phyloP scores from a whole-genome alignment of 805 yeast species.

The Saccharomycopsis microspora region DNA sequence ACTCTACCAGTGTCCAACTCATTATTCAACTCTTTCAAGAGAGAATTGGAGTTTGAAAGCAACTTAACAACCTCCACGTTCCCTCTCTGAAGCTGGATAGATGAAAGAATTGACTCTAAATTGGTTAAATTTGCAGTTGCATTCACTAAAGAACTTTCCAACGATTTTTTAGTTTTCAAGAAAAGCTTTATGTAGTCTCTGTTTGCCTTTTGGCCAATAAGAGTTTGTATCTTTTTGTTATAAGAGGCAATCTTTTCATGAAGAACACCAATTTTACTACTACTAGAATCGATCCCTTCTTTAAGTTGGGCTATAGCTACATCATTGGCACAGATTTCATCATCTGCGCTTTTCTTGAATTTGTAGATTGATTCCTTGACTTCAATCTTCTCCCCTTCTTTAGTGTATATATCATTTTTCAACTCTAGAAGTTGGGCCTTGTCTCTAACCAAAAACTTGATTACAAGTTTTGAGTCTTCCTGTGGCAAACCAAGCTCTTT shows the following conservation, averaged over 20 bases:
- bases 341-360: not conserved
- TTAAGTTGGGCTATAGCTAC: constrained; percentile 10
- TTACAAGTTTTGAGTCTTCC: not conserved
- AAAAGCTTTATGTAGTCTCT: constrained; percentile 11
- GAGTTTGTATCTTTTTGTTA: constrained; percentile 1
- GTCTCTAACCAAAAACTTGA: constrained; percentile 6
- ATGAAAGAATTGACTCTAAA: constrained; percentile 7
- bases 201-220: constrained; percentile 1
- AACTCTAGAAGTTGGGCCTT: constrained; percentile 1
- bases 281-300: constrained; percentile 1
- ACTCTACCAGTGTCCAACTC: constrained; percentile 9
- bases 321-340: constrained; percentile 1
- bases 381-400: constrained; percentile 1
- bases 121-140: constrained; percentile 10
- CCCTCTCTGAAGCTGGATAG: constrained; percentile 8
- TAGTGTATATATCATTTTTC: not conserved
- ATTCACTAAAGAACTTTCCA: constrained; percentile 6
- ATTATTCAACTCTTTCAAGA: constrained; percentile 12
- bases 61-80: constrained; percentile 10
- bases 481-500: not conserved
- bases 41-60: constrained; percentile 7
- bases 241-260: constrained; percentile 3
- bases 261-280: constrained; percentile 3
- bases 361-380: constrained; percentile 10
- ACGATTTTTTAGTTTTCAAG: constrained; percentile 7